Conservation (phyloP, 805 yeast species). For the Kazachstania psychrophila region DNA sequence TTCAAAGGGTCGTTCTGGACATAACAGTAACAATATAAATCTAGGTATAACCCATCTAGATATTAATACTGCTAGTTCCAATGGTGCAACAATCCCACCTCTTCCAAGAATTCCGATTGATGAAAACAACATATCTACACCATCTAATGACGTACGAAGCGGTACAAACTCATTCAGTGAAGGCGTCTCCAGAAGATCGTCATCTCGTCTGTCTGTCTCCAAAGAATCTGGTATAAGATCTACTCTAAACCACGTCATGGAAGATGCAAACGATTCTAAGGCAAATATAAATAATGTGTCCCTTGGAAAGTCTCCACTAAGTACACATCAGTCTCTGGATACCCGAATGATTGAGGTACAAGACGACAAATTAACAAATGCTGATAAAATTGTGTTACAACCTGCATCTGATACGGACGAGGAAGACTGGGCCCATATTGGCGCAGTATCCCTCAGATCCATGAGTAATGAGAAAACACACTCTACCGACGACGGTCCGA, state of each 20-base stretch:
- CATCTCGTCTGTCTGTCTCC: conserved; percentile 30
- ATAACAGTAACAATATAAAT: conserved; percentile 9
- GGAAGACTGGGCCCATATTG: conserved; percentile 92
- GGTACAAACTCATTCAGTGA: conserved; percentile 5
- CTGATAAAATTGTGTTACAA: too few relatives aligned
- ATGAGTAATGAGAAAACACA: conserved; percentile 10
- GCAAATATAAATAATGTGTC: conserved; percentile 6
- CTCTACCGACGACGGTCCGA: conserved; percentile 4
- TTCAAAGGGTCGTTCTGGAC: conserved; percentile 7
- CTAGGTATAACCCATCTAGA: conserved; percentile 57
- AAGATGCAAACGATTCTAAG: conserved; percentile 17
- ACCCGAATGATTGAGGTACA: neutral
- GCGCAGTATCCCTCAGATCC: conserved; percentile 56
- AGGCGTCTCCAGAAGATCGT: conserved; percentile 27
- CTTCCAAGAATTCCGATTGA: conserved; percentile 4
- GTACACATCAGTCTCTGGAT: neutral
- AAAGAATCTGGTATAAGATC: conserved; percentile 28
- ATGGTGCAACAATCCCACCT: conserved; percentile 3
- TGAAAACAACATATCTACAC: conserved; percentile 2
- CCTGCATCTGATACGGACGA: conserved; percentile 78
- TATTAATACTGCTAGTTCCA: neutral
- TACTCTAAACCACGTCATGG: conserved; percentile 12
- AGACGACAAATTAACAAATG: too few relatives aligned
- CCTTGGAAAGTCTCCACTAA: neutral
- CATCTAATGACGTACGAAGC: neutral